Conservation (phyloP, 257 asterid genomes). For the Petrea volubilis region DNA sequence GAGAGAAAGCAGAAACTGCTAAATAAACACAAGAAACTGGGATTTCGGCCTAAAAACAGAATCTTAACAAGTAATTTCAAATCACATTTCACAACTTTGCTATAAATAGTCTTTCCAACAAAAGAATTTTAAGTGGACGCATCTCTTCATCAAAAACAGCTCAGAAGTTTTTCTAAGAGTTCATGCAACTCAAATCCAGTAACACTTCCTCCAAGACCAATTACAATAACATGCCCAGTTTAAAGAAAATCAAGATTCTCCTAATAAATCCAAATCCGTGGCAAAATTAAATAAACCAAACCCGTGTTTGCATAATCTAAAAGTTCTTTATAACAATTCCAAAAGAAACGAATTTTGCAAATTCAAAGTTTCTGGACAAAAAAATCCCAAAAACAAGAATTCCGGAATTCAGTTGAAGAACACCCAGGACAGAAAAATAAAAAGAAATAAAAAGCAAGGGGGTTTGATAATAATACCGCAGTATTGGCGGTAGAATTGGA, state of each 20-base stretch:
- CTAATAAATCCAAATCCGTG: not conserved
- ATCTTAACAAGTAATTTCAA: not conserved
- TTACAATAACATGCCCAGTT: not conserved
- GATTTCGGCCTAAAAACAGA: constrained; percentile 9
- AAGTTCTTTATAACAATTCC: not conserved
- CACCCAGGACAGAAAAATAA: not conserved
- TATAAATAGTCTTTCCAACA: not conserved
- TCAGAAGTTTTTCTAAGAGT: not conserved
- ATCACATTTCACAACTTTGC: constrained; percentile 6
- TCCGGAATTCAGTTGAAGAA: not conserved
- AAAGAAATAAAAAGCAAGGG: not conserved
- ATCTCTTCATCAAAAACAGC: constrained; percentile 1
- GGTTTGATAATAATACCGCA: constrained; percentile 51
- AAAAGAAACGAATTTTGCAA: too few relatives aligned
- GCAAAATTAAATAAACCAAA: not conserved
- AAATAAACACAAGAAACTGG: not conserved
- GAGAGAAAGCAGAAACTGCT: not conserved
- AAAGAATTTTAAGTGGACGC: not conserved
- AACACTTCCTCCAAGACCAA: not conserved
- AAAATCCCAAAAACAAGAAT: too few relatives aligned
- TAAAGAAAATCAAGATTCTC: not conserved
- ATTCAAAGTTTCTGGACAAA: too few relatives aligned
- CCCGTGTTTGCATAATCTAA: not conserved
- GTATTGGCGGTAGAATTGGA: constrained; percentile 59
- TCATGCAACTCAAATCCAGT: not conserved